Conservation (phyloP, 1,284 basidiomycete genomes). For the Gastroboletus turbinatus region DNA sequence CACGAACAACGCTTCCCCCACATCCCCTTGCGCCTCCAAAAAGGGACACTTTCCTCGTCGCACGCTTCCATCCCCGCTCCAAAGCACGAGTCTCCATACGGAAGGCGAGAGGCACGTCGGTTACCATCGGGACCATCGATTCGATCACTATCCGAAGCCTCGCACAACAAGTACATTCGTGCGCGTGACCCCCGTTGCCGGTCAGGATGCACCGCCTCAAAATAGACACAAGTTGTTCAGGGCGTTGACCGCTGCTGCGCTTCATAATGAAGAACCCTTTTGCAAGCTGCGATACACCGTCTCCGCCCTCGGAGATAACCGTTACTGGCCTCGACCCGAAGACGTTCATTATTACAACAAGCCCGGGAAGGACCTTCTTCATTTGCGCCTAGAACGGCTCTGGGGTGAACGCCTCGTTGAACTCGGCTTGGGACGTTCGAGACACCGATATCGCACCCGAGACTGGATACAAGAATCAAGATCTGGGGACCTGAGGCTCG, state of each 20-base stretch:
- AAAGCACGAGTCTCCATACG: conserved; percentile 90
- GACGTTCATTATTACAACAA: conserved; percentile 99
- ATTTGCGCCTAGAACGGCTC: conserved; percentile 56
- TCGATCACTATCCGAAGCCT: conserved; percentile 76
- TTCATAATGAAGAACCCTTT: conserved; percentile 55
- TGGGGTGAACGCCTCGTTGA: conserved; percentile 75
- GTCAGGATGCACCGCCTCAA: conserved; percentile 97
- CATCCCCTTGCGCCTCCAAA: conserved; percentile 50
- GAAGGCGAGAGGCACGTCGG: conserved; percentile 82
- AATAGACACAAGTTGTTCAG: conserved; percentile 93
- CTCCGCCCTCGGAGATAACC: conserved; percentile 96
- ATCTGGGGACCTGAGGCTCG: conserved; percentile 92
- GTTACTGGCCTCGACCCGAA: conserved; percentile 99
- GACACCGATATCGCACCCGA: conserved; percentile 95
- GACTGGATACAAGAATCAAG: conserved; percentile 96
- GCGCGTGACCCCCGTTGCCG: conserved; percentile 94
- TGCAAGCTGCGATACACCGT: conserved; percentile 75
- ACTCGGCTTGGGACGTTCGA: conserved; percentile 94
- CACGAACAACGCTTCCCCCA: conserved; percentile 35
- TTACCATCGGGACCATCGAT: conserved; percentile 73
- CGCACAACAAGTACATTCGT: conserved; percentile 67
- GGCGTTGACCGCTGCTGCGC: conserved; percentile 69
- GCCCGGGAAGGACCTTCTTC: conserved; percentile 87
- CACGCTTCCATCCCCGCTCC: conserved; percentile 58
- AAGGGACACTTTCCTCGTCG: conserved; percentile 22